Evolutionary conservation across 169 alveolate genomes (phyloP).

Genomic region (Plasmodium yoelii): DNA sequence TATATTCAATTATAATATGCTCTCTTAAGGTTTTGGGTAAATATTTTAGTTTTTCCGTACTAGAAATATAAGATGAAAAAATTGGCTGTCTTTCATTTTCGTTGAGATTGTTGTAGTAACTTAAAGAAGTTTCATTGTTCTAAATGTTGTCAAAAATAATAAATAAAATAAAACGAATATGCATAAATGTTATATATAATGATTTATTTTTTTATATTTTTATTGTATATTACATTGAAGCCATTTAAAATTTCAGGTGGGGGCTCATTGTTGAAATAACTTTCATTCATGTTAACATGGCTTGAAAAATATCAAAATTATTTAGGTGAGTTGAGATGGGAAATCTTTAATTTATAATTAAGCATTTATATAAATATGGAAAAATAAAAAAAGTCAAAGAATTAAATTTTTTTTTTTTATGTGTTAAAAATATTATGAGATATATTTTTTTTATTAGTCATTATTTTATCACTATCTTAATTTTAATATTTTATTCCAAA

Average conservation of each 20-base stretch:
- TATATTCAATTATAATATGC: conserved; percentile 39
- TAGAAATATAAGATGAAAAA: conserved; percentile 34
- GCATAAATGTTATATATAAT: neutral
- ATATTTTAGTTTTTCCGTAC: neutral
- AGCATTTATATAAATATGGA: too few species aligned
- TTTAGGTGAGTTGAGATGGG: too few species aligned
- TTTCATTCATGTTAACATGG: conserved; percentile 4
- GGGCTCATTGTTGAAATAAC: conserved; percentile 38
- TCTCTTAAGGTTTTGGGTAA: conserved; percentile 64
- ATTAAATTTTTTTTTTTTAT: too few species aligned
- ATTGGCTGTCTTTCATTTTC: conserved; percentile 42
- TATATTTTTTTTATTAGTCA: too few species aligned
- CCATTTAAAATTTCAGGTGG: conserved; percentile 41
- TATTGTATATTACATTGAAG: neutral
- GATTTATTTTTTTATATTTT: neutral
- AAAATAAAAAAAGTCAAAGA: too few species aligned
- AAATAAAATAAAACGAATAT: neutral
- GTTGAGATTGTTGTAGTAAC: neutral
- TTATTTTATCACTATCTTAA: too few species aligned
- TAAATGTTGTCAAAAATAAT: neutral
- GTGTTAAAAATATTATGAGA: too few species aligned
- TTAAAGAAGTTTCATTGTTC: conserved; percentile 1
- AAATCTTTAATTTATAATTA: too few species aligned
- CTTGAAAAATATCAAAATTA: too few species aligned
- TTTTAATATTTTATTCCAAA: too few species aligned